Base-by-base conservation (phyloP, 23 red algal species). In the Chondrus crispus region DNA sequence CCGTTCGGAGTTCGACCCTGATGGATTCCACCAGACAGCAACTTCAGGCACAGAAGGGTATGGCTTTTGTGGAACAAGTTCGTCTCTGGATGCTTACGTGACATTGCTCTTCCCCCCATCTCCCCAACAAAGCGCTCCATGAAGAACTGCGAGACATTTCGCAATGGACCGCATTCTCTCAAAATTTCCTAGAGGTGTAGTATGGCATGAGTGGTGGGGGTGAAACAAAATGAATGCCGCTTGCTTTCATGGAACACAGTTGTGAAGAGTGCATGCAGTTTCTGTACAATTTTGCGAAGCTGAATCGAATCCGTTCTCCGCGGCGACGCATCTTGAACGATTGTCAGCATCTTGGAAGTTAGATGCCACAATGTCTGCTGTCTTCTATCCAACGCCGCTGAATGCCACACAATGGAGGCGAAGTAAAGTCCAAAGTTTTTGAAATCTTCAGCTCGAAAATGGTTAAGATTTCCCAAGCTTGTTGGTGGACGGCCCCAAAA, bases 21-120 rank as follows among this genome's bases (percentile, higher is more conserved):
- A 47, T 22, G 2, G 38, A 76, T 47, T 22, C 71, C 71, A 47
- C 71, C 71, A 19, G 29, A 29, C 3, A 29, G 29, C 19, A 69
- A 13, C 20, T 69, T 69, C 8, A 76, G 24, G 29, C 37, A 45
- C 19, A 80, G 36, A 54, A 53, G 42, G 35, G 37, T 52, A 43
- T 45, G 46, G 74, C 57, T 80, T 43, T 80, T 80, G 46, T 80
- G 46, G 39, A 80, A 80, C 24, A 80, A 8, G 18, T 80, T 45
- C 5, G 74, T 33, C 1, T 36, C 46, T 9, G 40, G 11, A 32
- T 53, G 51, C 46, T 36, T 45, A 1, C 29, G 51, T 3, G 39
- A 54, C 19, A 36, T 37, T 16, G 57, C 30, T 28, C 46, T 46
- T 52, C 46, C 35, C 13, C 46, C 36, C 3, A 80, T 80, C 3